Base-by-base conservation (phyloP, 805 yeast genomes). In the Spathaspora passalidarum region DNA sequence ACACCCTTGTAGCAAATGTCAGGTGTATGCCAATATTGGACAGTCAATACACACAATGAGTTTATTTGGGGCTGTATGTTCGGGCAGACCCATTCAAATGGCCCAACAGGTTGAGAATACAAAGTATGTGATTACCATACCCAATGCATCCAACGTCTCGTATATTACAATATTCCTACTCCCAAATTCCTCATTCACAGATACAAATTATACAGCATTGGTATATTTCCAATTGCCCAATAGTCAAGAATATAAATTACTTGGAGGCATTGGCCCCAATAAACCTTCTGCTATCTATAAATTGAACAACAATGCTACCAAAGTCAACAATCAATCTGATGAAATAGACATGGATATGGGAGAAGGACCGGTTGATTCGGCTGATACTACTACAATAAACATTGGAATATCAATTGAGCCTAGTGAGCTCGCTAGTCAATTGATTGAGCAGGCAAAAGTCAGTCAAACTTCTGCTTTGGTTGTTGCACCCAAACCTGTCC, bases 361-460 rank as follows among this genome's bases (percentile, higher is more conserved):
- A n/a, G 73, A 69, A 42, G 58, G 51, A 2, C 56, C 56, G 38
- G 66, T 63, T 9, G 59, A 60, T 16, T 49, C 46, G 16, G 68
- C 59, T 48, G 69, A 73, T 45, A 48, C 50, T 1, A 49, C 57
- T 16, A 52, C 57, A 2, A 64, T 59, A 53, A 74, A 60, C 51
- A 81, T 92, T 4, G 99, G 99, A 0, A 87, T 94, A n/a, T 88
- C 97, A 2, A 82, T 92, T 11, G 99, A 92, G 59, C 86, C 96
- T 0, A 75, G 79, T 5, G 71, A 62, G 0, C 82, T 78, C 42
- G 97, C 95, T 0, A 79, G 80, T 49, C 65, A 70, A 32, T 82
- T 77, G 46, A 64, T 88, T 38, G 72, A 64, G 20, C 71, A 72
- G 48, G 69, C 75, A 55, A 73, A 69, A 52, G 60, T 43, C 51